phyloP scores from a whole-genome alignment of 2,329 filamentous ascomycete species.

The Arachnopeziza araneosa region DNA sequence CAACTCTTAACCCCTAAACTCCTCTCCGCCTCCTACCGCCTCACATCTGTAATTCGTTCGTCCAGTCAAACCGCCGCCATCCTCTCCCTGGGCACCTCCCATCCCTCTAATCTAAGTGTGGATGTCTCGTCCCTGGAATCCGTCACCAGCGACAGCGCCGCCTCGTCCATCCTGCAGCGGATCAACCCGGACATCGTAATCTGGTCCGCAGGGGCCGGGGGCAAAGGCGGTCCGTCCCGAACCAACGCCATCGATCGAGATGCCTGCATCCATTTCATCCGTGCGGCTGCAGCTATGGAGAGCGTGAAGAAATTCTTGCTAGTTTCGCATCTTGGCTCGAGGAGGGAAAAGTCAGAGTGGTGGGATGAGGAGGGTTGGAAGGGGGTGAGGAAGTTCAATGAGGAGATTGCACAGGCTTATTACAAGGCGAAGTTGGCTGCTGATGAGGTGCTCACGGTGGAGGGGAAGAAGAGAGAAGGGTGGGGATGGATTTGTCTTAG shows the following conservation, averaged over 20 bases:
- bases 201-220: constrained; percentile 61
- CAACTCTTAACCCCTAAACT: constrained; percentile 71
- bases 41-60: constrained; percentile 73
- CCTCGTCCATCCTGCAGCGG: constrained; percentile 54
- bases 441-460: constrained; percentile 50
- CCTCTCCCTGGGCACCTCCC: constrained; percentile 41
- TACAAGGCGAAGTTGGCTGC: constrained; percentile 56
- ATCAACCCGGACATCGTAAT: constrained; percentile 61
- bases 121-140: constrained; percentile 68
- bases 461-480: constrained; percentile 25
- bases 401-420: constrained; percentile 44
- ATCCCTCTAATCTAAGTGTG: constrained; percentile 59
- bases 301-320: constrained; percentile 57
- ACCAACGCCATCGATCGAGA: constrained; percentile 57
- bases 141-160: constrained; percentile 57
- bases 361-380: constrained; percentile 46
- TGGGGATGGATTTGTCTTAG: constrained; percentile 47
- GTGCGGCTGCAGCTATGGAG: constrained; percentile 49
- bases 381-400: constrained; percentile 34
- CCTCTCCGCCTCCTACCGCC: constrained; percentile 66
- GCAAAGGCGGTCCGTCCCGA: constrained; percentile 51
- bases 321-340: constrained; percentile 54
- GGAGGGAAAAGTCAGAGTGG: constrained; percentile 48
- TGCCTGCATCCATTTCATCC: constrained; percentile 57
- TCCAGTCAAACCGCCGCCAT: constrained; percentile 62